These are phyloP conservation scores for Yamadazyma sp. DNA, from an alignment of 805 yeast species.

Conservation along the genomic window DNA sequence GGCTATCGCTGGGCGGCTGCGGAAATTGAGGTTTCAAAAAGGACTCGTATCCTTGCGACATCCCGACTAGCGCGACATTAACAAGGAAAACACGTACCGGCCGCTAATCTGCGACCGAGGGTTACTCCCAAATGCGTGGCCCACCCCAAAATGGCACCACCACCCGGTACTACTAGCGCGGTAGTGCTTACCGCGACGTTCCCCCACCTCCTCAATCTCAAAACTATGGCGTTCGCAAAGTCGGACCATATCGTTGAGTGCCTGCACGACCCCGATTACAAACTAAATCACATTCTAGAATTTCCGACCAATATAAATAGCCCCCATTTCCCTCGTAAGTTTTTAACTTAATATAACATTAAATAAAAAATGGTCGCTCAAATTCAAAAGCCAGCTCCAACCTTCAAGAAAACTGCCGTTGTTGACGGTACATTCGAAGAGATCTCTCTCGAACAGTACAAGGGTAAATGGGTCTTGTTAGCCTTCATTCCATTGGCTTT, in stretches of 20 bases:
- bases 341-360: not conserved
- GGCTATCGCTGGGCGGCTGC: conserved; percentile 3
- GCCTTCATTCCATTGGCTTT: conserved; percentile 98
- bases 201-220: not conserved
- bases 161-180: no score
- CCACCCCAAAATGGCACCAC: no score
- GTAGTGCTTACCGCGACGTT: not conserved
- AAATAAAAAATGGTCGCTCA: conserved; percentile 68
- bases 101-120: not conserved
- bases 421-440: conserved; percentile 96
- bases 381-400: conserved; percentile 95
- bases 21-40: not conserved
- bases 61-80: not conserved
- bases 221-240: conserved; percentile 6
- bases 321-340: conserved; percentile 2
- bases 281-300: conserved; percentile 14
- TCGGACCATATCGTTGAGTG: conserved; percentile 5
- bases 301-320: conserved; percentile 10
- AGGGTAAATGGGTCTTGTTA: conserved; percentile 96
- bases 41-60: conserved; percentile 1
- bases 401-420: conserved; percentile 95
- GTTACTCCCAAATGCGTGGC: not conserved
- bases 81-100: no score
- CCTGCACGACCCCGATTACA: conserved; percentile 14
- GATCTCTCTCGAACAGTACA: conserved; percentile 88